Base-by-base conservation (phyloP, 2,329 filamentous ascomycete species). In the Aspergillus fructus region DNA sequence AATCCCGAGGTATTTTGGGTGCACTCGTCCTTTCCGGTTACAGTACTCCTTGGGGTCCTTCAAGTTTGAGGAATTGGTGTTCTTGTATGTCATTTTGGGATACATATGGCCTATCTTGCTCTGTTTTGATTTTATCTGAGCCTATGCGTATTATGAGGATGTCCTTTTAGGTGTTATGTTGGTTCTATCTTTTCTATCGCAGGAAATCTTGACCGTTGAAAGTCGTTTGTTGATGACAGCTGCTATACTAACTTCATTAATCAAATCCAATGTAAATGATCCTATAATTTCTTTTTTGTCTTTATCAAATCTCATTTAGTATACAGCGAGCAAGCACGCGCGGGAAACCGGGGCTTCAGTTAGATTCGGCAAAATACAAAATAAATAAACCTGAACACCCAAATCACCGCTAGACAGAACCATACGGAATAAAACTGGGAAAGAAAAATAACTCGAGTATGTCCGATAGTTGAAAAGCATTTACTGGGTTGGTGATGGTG, bases 131-230 rank as follows among this genome's bases (percentile, higher is more conserved):
- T 19, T 46, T 53, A 15, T 5, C 11, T 40, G 17, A 12, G 30
- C 23, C 21, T 27, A 43, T 21, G 33, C 23, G 24, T 53, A 47
- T 47, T 21, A 53, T 39, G 50, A 40, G 27, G 21, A 53, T 46
- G 43, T 46, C 27, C 7, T 47, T 37, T 33, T 40, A 47, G 43
- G 51, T 48, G 51, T 47, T 53, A 8, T 48, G 43, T 40, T 48
- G 45, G 45, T 23, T 48, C 45, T 48, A 34, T 21, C 8, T 12
- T 30, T 34, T 48, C 45, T 23, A 34, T 34, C 8, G 17, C 45
- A 34, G 27, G n/a, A 34, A 34, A 34, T 53, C 24, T 51, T 15
- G 17, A 24, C 17, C 42, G 48, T 41, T 37, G 24, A 21, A 37
- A 30, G 27, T 30, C 9, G 49, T 21, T 13, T n/a, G 15, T 17